Evolutionary conservation across 768 basidiomycete species (phyloP).

Genomic region (Leccinum pellstonianum): DNA sequence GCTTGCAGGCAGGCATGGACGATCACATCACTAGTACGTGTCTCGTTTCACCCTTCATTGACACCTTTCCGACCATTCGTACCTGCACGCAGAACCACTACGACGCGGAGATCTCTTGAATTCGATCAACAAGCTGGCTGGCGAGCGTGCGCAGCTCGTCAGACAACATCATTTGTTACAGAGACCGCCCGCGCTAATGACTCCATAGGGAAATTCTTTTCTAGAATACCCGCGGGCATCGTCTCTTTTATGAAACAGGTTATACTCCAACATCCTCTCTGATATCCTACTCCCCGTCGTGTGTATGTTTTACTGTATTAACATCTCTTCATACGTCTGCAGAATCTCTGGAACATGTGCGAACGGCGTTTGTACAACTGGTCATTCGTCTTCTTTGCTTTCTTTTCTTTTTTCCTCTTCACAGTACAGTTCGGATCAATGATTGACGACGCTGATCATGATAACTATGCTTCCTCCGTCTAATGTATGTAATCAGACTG

Average conservation of each 20-base stretch:
- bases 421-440: neutral
- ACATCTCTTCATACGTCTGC: neutral
- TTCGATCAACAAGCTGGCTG: slow-evolving; percentile 76
- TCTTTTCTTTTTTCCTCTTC: neutral
- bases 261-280: neutral
- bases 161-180: slow-evolving; percentile 34
- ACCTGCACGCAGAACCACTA: slow-evolving; percentile 58
- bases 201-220: slow-evolving; percentile 12
- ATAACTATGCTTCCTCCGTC: neutral
- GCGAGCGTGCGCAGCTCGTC: slow-evolving; percentile 48
- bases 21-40: slow-evolving; percentile 79
- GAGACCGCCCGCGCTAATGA: slow-evolving; percentile 33
- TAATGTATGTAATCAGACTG: neutral
- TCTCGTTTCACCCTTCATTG: neutral
- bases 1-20: slow-evolving; percentile 77
- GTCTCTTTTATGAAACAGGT: neutral
- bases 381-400: neutral
- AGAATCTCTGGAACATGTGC: neutral
- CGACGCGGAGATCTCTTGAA: slow-evolving; percentile 78
- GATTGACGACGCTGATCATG: neutral
- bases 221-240: slow-evolving; percentile 5
- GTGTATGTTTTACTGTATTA: neutral
- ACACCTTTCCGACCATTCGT: slow-evolving; percentile 2
- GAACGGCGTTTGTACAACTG: neutral
- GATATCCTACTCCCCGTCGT: neutral